Evolutionary conservation across 805 yeast species (phyloP), one percentile per base, ranked within the genome.

Genomic region (Brettanomyces sp.): DNA sequence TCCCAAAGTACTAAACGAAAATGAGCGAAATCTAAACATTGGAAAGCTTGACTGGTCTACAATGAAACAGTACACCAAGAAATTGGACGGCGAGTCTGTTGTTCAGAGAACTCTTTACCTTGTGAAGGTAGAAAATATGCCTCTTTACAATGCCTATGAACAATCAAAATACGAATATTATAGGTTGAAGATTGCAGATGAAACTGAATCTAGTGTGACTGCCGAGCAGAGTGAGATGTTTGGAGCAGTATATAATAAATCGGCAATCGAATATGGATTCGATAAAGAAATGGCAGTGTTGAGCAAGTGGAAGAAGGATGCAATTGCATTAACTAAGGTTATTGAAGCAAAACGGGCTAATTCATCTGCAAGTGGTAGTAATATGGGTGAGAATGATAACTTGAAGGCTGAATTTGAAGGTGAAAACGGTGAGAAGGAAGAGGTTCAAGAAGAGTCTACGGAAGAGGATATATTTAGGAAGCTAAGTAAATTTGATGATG

Each of bases 161-260:
- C 77, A 78, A 57, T 88, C 98, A 3, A 75, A 95, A 54, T 80
- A 77, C 52, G 98, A 93, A 65, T 93, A 87, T 61, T 93, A 93
- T 63, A 75, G 84, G 54, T 70, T 87, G 48, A 79, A 96, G 59
- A 86, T 89, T 73, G 79, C 83, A 49, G 84, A 85, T 58, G 96
- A 90, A 56, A 70, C 86, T 3, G 87, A 82, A 60, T 68, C 71
- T 58, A 76, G 77, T 59, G 72, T 91, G 2, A 76, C 86, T 4
- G 73, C 72, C 49, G 99, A 93, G 72, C 96, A 93, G 63, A 77
- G 88, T 7, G 72, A 71, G 47, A 82, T 93, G 95, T 79, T 71
- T 59, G 97, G 98, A 21, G 83, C 95, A 1, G 76, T 81, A 7
- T 86, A 72, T 63, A 77, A 78, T 36, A 68, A 74, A 36, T 69